Evolutionary conservation across 352 stramenopile genomes (phyloP).

Genomic region (Phytophthora pinifolia): DNA sequence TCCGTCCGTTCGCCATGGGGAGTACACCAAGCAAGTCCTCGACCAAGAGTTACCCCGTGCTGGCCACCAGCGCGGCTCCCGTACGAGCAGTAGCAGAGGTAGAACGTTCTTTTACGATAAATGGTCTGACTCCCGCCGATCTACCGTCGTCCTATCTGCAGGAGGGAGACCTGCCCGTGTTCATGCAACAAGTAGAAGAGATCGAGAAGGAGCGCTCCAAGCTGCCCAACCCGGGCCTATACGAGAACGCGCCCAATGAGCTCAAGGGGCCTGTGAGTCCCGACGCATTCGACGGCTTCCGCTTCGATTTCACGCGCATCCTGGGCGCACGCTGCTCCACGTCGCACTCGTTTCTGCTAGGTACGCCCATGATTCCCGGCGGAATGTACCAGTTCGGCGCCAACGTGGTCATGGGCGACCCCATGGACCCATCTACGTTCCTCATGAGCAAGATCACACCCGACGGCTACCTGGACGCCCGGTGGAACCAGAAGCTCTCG

Average conservation of each 20-base stretch:
- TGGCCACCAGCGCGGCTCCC: conserved; percentile 63
- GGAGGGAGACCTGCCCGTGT: conserved; percentile 61
- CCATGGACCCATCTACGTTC: conserved; percentile 80
- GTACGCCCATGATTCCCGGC: conserved; percentile 81
- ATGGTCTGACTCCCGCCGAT: not conserved
- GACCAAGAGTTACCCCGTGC: conserved; percentile 46
- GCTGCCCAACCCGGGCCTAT: conserved; percentile 79
- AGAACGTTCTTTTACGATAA: too few relatives aligned
- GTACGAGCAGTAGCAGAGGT: conserved; percentile 33
- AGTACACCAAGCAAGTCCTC: conserved; percentile 42
- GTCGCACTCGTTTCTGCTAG: conserved; percentile 82
- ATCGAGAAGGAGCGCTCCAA: conserved; percentile 76
- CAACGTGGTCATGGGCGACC: conserved; percentile 77
- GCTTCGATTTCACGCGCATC: conserved; percentile 87
- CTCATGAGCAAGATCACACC: conserved; percentile 87
- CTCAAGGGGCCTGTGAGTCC: conserved; percentile 78
- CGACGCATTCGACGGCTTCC: conserved; percentile 85
- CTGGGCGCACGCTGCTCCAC: conserved; percentile 80
- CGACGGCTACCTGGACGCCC: conserved; percentile 81
- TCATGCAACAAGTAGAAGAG: conserved; percentile 81
- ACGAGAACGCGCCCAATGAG: conserved; percentile 85
- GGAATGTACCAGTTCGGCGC: conserved; percentile 86
- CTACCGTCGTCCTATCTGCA: conserved; percentile 11
- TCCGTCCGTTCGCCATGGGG: conserved; percentile 42
- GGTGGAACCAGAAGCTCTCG: conserved; percentile 82